Percentiles rank a stretch among this genome's conserved stretches.
Evolutionary conservation across 2,329 filamentous ascomycete genomes (phyloP).

Genomic region (Fusarium algeriense): DNA sequence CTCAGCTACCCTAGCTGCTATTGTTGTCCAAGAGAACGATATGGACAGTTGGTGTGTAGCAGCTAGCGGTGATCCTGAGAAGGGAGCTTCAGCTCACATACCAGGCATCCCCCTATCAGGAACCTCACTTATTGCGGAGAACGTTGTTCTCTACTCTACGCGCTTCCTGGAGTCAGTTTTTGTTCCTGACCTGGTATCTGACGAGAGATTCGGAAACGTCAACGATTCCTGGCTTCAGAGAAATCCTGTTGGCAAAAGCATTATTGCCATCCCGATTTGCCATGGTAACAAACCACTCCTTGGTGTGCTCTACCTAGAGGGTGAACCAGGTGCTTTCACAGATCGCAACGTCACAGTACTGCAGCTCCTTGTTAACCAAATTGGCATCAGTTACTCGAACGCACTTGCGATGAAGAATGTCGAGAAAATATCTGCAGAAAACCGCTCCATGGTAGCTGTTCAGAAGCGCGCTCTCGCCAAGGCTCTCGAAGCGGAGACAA

Average conservation of each 20-base stretch:
- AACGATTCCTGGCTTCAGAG: constrained; percentile 74
- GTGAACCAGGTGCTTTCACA: constrained; percentile 80
- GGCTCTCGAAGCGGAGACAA: constrained; percentile 78
- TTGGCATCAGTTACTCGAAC: constrained; percentile 78
- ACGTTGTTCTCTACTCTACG: constrained; percentile 81
- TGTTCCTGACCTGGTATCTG: constrained; percentile 77
- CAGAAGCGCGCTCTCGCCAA: constrained; percentile 80
- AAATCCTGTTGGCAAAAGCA: constrained; percentile 77
- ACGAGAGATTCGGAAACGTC: constrained; percentile 84
- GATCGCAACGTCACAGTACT: constrained; percentile 77
- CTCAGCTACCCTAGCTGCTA: constrained; percentile 77
- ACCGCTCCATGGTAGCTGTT: constrained; percentile 80
- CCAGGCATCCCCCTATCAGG: constrained; percentile 73
- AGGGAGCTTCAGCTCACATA: constrained; percentile 74
- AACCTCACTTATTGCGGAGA: constrained; percentile 78
- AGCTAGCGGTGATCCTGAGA: constrained; percentile 78
- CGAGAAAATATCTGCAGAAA: constrained; percentile 82
- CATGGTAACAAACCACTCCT: constrained; percentile 78
- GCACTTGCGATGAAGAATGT: constrained; percentile 76
- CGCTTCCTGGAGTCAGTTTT: constrained; percentile 83
- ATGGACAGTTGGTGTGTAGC: constrained; percentile 77
- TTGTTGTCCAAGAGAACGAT: constrained; percentile 78
- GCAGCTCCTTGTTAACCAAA: constrained; percentile 81
- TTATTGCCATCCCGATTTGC: constrained; percentile 84
- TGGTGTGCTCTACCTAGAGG: constrained; percentile 81